Evolutionary conservation across 179 eudicot genomes (phyloP).

Genomic region (Nepenthes alata): DNA sequence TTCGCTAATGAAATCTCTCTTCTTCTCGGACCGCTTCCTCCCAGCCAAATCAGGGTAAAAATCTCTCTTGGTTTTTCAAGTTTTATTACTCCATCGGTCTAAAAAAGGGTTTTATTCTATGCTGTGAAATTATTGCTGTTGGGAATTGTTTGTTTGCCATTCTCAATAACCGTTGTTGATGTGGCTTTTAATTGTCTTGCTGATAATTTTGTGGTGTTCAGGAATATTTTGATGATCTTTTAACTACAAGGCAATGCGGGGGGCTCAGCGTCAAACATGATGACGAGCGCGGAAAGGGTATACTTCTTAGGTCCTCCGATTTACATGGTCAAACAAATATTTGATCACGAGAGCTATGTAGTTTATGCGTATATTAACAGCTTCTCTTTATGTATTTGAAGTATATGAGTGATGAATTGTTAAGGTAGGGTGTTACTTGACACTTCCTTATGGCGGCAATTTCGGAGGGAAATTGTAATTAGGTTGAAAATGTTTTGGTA

Average conservation of each 20-base stretch:
- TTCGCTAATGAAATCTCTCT: slow-evolving; percentile 38
- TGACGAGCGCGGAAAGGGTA: slow-evolving; percentile 61
- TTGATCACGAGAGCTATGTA: neutral
- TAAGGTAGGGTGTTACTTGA: neutral
- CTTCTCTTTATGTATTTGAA: neutral
- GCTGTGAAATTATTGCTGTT: neutral
- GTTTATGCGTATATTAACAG: neutral
- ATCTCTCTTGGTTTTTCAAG: neutral
- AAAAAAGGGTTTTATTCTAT: neutral
- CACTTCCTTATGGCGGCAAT: neutral
- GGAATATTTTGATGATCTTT: slow-evolving; percentile 63
- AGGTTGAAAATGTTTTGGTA: no score
- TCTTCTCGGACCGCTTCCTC: slow-evolving; percentile 44
- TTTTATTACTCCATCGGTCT: neutral
- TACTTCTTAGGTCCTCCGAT: neutral
- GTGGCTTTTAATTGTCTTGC: neutral
- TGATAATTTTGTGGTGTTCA: slow-evolving; percentile 10
- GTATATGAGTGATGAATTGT: neutral
- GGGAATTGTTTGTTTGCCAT: neutral
- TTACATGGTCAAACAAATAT: no score
- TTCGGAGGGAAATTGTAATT: neutral
- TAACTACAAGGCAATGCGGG: slow-evolving; percentile 25
- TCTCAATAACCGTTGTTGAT: neutral
- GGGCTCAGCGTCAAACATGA: slow-evolving; percentile 42
- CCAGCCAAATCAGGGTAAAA: slow-evolving; percentile 34